Evolutionary conservation across 2,329 filamentous ascomycete genomes (phyloP), one percentile per base, ranked within the genome.

Genomic region (Trichoderma asperellum): DNA sequence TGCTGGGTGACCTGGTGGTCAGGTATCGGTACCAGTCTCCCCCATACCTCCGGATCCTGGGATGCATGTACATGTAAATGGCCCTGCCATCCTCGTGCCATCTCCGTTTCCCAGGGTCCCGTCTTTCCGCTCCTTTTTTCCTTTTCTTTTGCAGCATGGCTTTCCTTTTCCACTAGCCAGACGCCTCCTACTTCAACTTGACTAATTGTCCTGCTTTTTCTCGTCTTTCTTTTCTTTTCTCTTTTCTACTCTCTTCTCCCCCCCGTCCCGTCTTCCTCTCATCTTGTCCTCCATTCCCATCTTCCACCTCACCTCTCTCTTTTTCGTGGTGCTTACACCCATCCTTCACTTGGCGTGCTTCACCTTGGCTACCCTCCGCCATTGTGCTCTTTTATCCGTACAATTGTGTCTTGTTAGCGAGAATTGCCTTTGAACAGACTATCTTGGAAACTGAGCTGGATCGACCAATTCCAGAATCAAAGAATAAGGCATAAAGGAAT

Each of bases 21-120:
- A 49, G 47, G 47, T 63, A 21, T 6, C 37, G n/a, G 24, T 61
- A 16, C 58, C 16, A 34, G 18, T n/a, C 55, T 66, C 63, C 63
- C 63, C 63, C 63, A 66, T 66, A 56, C 62, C 62, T 67, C 63
- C 63, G 55, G 55, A 58, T 58, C 55, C 63, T 67, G 63, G 63
- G 52, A 52, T 52, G 40, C 40, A n/a, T 43, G 40, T 43, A 43
- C 40, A 43, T 43, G 40, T 60, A 59, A 40, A 68, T 60, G 65
- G 59, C 66, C 52, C 58, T 72, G 71, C 68, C 71, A 70, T 72
- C 69, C 72, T 72, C 69, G 68, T 68, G 66, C 58, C 66, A 68
- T 59, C 68, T 70, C 63, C 63, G 68, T 70, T 68, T 68, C 52
- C 58, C 63, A 70, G 68, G 68, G 68, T 70, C 68, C 65, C 47